Conservation (phyloP, 73 alveolate genomes). For the Paramecium caudatum region DNA sequence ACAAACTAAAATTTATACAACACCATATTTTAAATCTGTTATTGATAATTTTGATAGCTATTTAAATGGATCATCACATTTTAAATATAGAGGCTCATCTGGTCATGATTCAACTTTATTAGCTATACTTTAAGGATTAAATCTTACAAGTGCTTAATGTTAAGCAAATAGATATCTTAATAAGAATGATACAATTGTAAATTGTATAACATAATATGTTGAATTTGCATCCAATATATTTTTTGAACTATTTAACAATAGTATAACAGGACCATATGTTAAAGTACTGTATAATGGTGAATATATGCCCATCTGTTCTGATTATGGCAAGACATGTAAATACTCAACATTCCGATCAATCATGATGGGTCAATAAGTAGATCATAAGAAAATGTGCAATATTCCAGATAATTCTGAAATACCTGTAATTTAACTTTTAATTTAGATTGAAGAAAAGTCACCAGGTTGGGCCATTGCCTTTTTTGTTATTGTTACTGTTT, state of each 20-base stretch:
- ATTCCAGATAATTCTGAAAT: neutral
- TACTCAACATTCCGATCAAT: constrained; percentile 1
- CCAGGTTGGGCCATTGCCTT: constrained; percentile 46
- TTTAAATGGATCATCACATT: neutral
- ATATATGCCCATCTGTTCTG: constrained; percentile 19
- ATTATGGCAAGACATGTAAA: neutral
- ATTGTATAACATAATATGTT: neutral
- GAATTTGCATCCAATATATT: neutral
- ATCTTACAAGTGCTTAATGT: constrained; percentile 5
- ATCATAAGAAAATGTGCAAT: neutral
- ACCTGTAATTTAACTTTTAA: neutral
- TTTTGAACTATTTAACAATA: constrained; percentile 12
- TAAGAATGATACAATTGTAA: neutral
- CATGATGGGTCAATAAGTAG: neutral
- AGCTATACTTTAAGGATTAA: neutral
- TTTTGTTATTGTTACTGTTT: constrained; percentile 1
- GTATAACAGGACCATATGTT: neutral
- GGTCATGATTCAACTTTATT: constrained; percentile 64
- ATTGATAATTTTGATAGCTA: neutral
- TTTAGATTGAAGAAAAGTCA: neutral
- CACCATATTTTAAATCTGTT: constrained; percentile 11
- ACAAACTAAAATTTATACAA: neutral
- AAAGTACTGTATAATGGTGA: constrained; percentile 17
- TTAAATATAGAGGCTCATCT: neutral
- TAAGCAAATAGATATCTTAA: constrained; percentile 5